Conservation (phyloP, 177 flowering plant genomes). For the Vitis hybrid region DNA sequence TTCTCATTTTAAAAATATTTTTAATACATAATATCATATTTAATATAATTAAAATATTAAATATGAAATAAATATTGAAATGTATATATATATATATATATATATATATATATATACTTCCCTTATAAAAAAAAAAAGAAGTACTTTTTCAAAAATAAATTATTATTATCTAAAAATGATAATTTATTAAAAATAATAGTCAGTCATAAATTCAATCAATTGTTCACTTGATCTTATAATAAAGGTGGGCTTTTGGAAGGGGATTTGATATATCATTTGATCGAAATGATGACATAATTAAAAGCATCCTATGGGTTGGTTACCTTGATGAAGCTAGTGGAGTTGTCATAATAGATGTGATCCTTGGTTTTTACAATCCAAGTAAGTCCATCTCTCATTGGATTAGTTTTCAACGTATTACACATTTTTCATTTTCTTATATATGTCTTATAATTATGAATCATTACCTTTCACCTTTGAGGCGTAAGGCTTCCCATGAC, state of each 20-base stretch:
- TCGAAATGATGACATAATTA: slow-evolving; percentile 47
- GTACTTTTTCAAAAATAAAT: no score
- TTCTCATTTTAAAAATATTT: no score
- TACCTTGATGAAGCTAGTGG: slow-evolving; percentile 98
- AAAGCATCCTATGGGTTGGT: slow-evolving; percentile 95
- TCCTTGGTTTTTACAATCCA: slow-evolving; percentile 81
- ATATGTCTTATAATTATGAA: neutral
- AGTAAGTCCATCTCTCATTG: slow-evolving; percentile 18
- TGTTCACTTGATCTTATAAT: no score
- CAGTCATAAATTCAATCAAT: no score
- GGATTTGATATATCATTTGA: slow-evolving; percentile 83
- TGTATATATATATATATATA: no score
- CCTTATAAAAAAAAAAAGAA: no score
- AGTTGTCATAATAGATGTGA: slow-evolving; percentile 81
- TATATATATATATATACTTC: no score
- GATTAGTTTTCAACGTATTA: neutral
- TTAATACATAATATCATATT: no score
- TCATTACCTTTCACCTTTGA: slow-evolving; percentile 8
- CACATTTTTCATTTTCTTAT: neutral
- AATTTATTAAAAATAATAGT: no score
- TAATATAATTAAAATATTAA: no score
- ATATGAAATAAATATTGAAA: no score
- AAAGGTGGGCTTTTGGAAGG: slow-evolving; percentile 42
- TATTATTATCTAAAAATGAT: no score
- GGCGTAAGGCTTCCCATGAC: slow-evolving; percentile 97